Evolutionary conservation across 1,284 basidiomycete species (phyloP).

Genomic region (Vanrija pseudolonga): DNA sequence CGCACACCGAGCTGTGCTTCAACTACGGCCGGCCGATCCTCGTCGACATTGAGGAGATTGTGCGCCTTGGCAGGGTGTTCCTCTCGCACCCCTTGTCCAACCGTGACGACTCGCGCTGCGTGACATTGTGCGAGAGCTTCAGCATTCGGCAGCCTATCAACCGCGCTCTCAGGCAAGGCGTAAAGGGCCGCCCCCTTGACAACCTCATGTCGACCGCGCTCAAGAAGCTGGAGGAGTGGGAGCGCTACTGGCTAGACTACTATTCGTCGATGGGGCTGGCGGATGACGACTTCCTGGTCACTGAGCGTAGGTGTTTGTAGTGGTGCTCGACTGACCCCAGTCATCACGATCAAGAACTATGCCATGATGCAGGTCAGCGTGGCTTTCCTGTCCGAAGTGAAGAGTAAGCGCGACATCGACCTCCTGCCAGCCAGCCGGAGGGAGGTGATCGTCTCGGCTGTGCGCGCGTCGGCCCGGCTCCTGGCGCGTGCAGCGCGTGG

Average conservation of each 20-base stretch:
- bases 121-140: neutral
- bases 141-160: conserved; percentile 7
- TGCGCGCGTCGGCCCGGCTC: too few species aligned
- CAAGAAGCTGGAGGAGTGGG: neutral
- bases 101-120: neutral
- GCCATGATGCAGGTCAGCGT: conserved; percentile 25
- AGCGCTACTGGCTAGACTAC: neutral
- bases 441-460: too few species aligned
- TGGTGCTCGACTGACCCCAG: too few species aligned
- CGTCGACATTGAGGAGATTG: conserved; percentile 79
- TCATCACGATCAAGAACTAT: too few species aligned
- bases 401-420: too few species aligned
- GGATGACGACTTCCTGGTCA: conserved; percentile 5
- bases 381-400: conserved; percentile 18
- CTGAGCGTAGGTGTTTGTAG: neutral
- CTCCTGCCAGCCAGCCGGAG: too few species aligned
- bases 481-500: too few species aligned
- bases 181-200: neutral
- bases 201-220: neutral
- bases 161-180: too few species aligned
- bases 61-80: conserved; percentile 59
- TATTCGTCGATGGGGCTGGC: neutral
- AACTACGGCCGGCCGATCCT: conserved; percentile 46
- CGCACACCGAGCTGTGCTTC: conserved; percentile 59
- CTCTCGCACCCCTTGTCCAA: neutral